Conservation (phyloP, 805 yeast species). For the Myxozyma melibiosi region DNA sequence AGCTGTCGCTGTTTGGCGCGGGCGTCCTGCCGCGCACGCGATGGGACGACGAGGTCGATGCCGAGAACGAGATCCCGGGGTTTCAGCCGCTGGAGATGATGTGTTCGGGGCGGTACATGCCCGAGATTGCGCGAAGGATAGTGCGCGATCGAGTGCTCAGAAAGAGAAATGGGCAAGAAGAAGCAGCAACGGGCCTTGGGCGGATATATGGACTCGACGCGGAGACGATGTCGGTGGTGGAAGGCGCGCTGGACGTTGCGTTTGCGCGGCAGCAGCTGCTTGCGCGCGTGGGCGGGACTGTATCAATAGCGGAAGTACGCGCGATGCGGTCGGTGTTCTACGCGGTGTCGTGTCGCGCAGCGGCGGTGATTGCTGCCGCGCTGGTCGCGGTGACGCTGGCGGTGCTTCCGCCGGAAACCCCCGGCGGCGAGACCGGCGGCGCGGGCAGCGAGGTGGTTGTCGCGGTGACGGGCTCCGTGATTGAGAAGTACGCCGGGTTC, state of each 20-base stretch:
- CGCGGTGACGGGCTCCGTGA: constrained; percentile 42
- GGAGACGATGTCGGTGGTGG: constrained; percentile 37
- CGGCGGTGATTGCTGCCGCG: constrained; percentile 41
- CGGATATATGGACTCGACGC: constrained; percentile 36
- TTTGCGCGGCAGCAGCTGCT: constrained; percentile 35
- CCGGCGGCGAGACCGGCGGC: constrained; percentile 20
- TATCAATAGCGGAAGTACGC: constrained; percentile 34
- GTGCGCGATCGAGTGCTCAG: constrained; percentile 64
- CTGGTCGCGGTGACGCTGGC: constrained; percentile 31
- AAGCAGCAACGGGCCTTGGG: constrained; percentile 33
- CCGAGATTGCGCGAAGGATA: constrained; percentile 76
- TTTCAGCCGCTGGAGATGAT: constrained; percentile 86
- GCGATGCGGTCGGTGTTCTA: constrained; percentile 35
- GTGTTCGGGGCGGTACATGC: constrained; percentile 85
- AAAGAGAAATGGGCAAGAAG: constrained; percentile 2
- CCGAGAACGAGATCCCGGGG: constrained; percentile 65
- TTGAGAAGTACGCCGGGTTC: constrained; percentile 41
- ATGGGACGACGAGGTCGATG: constrained; percentile 72
- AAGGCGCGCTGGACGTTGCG: constrained; percentile 32
- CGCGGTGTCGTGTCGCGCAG: constrained; percentile 41
- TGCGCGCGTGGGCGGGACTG: constrained; percentile 6
- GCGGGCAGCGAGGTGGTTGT: constrained; percentile 33
- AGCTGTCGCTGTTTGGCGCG: constrained; percentile 90
- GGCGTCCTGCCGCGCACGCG: constrained; percentile 68
- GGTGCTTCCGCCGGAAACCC: constrained; percentile 35